These are phyloP conservation scores for Echites panduratus DNA, from an alignment of 257 asterid genomes.

Conservation along the genomic window DNA sequence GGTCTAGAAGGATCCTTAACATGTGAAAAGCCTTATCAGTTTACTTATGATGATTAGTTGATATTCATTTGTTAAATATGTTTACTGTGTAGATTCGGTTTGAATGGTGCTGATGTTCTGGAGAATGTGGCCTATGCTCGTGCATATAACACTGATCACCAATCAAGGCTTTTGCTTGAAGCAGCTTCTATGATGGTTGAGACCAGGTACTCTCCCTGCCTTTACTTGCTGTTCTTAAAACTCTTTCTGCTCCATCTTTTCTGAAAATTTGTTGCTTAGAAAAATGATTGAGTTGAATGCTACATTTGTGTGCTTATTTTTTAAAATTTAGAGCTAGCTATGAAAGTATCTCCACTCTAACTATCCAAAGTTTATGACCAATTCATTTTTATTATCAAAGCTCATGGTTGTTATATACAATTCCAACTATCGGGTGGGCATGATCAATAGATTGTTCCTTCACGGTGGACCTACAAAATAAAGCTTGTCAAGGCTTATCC, in stretches of 20 bases:
- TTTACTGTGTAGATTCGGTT: constrained; percentile 57
- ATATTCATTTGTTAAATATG: constrained; percentile 1
- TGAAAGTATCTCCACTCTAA: background rate
- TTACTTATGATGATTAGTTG: constrained; percentile 1
- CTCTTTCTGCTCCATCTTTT: background rate
- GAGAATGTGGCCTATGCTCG: constrained; percentile 99
- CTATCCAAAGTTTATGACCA: too few species aligned
- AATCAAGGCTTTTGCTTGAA: constrained; percentile 90
- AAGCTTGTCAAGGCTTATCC: background rate
- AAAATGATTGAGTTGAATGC: background rate
- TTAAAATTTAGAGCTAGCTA: background rate
- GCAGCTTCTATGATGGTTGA: constrained; percentile 99
- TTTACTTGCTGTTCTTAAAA: background rate
- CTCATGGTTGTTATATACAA: background rate
- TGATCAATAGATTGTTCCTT: background rate
- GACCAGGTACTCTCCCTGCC: constrained; percentile 49
- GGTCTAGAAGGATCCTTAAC: constrained; percentile 37
- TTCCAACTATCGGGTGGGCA: background rate
- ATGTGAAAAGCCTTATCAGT: background rate
- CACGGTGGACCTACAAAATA: background rate
- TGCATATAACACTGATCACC: constrained; percentile 97
- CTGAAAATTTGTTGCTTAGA: background rate
- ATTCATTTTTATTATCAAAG: background rate
- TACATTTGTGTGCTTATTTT: background rate
- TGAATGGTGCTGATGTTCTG: constrained; percentile 91